Evolutionary conservation across 345 rosid genomes (phyloP).

Genomic region (Populus ilicifolia): DNA sequence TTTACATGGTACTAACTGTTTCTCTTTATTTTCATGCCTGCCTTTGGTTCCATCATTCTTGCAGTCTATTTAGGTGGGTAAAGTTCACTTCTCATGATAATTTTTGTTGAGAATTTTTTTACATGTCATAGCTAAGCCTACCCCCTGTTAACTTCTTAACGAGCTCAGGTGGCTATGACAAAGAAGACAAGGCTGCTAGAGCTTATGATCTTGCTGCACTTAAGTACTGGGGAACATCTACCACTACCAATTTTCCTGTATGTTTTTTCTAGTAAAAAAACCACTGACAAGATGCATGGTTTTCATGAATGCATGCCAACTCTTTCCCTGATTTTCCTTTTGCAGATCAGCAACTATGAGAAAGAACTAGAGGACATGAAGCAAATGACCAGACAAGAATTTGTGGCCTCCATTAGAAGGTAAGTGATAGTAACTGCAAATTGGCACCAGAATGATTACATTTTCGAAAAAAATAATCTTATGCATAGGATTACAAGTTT

Average conservation of each 20-base stretch:
- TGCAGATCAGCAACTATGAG: slow-evolving; percentile 85
- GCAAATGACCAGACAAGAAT: slow-evolving; percentile 97
- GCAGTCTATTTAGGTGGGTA: slow-evolving; percentile 88
- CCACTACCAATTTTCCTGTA: slow-evolving; percentile 94
- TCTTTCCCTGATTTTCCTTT: neutral
- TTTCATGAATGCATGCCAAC: no score
- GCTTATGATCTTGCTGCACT: slow-evolving; percentile 95
- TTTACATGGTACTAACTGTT: slow-evolving; percentile 8
- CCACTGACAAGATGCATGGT: neutral
- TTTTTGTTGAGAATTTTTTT: neutral
- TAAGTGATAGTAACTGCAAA: slow-evolving; percentile 2
- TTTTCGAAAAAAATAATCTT: neutral
- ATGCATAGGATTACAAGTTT: neutral
- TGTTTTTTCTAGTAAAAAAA: neutral
- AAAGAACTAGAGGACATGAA: slow-evolving; percentile 98
- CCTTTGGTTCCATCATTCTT: slow-evolving; percentile 14
- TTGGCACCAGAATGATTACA: neutral
- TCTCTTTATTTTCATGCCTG: slow-evolving; percentile 14
- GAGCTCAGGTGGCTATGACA: slow-evolving; percentile 87
- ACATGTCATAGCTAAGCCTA: neutral
- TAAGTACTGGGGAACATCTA: slow-evolving; percentile 96
- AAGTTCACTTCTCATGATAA: neutral
- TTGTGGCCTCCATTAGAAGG: slow-evolving; percentile 97
- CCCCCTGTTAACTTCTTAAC: neutral
- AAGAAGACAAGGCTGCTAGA: slow-evolving; percentile 98